A percentile compares a stretch with the other conserved stretches of the same genome.
phyloP scores from a whole-genome alignment of 148 eudicot genomes.

The Rhododendron williamsianum region DNA sequence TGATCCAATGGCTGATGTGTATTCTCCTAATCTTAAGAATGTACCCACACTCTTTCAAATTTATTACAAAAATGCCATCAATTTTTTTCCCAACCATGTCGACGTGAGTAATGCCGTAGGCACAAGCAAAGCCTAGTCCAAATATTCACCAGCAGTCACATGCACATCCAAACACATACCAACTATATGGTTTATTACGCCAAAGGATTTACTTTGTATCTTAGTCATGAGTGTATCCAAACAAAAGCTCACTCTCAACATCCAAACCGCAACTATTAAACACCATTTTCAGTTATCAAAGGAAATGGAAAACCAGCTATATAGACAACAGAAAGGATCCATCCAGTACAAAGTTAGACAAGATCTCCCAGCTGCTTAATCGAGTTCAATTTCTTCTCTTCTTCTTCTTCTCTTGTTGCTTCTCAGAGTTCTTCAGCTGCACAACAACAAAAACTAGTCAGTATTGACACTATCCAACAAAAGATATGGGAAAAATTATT shows the following conservation, averaged over 20 bases:
- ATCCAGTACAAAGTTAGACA: neutral
- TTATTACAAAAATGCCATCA: no score
- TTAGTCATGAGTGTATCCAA: neutral
- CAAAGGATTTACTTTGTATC: neutral
- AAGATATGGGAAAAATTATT: neutral
- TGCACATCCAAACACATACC: neutral
- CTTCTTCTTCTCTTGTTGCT: constrained; percentile 68
- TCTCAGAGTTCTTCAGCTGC: constrained; percentile 72
- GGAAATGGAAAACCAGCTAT: neutral
- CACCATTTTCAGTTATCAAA: neutral
- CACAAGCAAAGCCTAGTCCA: no score
- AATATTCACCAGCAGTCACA: neutral
- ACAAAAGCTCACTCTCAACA: neutral
- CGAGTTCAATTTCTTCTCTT: constrained; percentile 40
- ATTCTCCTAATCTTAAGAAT: no score
- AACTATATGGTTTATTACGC: neutral
- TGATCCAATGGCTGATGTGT: no score
- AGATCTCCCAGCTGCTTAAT: neutral
- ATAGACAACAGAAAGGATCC: constrained; percentile 1
- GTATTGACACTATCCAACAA: neutral
- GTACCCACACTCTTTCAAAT: no score
- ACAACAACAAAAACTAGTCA: neutral
- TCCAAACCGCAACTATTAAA: neutral
- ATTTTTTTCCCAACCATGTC: no score
- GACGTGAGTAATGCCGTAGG: no score